Conservation (phyloP, 1,284 basidiomycete species). For the Ceratorhiza oryzae-sativae region DNA sequence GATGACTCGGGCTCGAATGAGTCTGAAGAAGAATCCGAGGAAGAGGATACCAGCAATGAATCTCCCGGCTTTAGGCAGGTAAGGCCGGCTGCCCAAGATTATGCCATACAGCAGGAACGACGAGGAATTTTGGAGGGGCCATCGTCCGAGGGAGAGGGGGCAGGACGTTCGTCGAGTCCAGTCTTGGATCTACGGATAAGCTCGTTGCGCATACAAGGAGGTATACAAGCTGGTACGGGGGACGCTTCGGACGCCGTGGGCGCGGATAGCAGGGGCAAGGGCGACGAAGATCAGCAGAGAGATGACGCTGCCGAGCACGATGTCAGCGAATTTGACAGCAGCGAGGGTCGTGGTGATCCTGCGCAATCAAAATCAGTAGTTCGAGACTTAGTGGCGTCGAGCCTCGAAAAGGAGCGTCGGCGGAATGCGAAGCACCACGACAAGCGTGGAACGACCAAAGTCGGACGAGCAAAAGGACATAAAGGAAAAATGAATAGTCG, state of each 20-base stretch:
- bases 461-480: conserved; percentile 78
- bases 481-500: conserved; percentile 82
- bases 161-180: background rate
- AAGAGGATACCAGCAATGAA: conserved; percentile 55
- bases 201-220: conserved; percentile 1
- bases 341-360: background rate
- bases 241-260: background rate
- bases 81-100: conserved; percentile 24
- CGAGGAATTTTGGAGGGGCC: conserved; percentile 6
- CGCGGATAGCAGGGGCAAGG: background rate
- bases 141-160: background rate
- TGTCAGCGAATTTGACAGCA: background rate
- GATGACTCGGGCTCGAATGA: background rate
- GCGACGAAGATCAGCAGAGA: background rate
- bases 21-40: conserved; percentile 50
- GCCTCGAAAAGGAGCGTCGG: conserved; percentile 68
- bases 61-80: conserved; percentile 28
- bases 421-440: conserved; percentile 77
- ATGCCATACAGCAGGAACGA: conserved; percentile 14
- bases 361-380: conserved; percentile 18
- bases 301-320: background rate
- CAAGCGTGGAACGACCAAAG: conserved; percentile 67
- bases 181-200: background rate
- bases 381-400: conserved; percentile 58
- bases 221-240: background rate